phyloP scores from a whole-genome alignment of 495 filamentous ascomycete species.

The Aspergillus ellipticus region DNA sequence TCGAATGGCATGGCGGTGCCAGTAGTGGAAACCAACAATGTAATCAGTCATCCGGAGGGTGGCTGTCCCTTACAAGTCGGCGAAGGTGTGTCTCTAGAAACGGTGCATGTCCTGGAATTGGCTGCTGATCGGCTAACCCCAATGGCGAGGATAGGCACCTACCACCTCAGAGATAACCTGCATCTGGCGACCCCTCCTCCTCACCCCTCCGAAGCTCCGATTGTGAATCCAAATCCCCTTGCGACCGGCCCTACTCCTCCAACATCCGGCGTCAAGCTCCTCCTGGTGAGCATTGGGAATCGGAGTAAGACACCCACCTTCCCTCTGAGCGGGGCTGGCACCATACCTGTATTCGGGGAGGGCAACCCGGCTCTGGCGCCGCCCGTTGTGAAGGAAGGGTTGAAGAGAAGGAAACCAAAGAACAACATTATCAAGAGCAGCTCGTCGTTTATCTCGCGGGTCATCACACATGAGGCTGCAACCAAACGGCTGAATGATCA shows the following conservation, averaged over 20 bases:
- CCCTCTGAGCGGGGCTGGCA: conserved; percentile 26
- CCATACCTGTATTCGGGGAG: conserved; percentile 77
- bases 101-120: conserved; percentile 4
- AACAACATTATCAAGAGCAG: conserved; percentile 98
- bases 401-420: conserved; percentile 86
- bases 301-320: conserved; percentile 56
- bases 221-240: conserved; percentile 83
- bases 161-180: conserved; percentile 82
- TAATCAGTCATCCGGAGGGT: conserved; percentile 71
- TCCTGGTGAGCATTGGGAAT: conserved; percentile 64
- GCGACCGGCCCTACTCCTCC: conserved; percentile 77
- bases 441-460: conserved; percentile 91
- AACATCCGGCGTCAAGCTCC: conserved; percentile 81
- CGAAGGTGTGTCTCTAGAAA: conserved; percentile 61
- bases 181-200: conserved; percentile 92
- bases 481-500: conserved; percentile 76
- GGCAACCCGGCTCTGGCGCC: conserved; percentile 69
- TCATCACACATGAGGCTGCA: conserved; percentile 83
- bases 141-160: conserved; percentile 59
- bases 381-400: conserved; percentile 63
- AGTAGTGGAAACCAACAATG: conserved; percentile 90
- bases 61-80: conserved; percentile 75
- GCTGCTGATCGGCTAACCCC: conserved; percentile 13
- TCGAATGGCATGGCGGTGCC: conserved; percentile 60
- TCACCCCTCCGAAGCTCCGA: conserved; percentile 86